Evolutionary conservation across 768 basidiomycete genomes (phyloP), one percentile per base, ranked within the genome.

Genomic region (Kwoniella mangroviensis): DNA sequence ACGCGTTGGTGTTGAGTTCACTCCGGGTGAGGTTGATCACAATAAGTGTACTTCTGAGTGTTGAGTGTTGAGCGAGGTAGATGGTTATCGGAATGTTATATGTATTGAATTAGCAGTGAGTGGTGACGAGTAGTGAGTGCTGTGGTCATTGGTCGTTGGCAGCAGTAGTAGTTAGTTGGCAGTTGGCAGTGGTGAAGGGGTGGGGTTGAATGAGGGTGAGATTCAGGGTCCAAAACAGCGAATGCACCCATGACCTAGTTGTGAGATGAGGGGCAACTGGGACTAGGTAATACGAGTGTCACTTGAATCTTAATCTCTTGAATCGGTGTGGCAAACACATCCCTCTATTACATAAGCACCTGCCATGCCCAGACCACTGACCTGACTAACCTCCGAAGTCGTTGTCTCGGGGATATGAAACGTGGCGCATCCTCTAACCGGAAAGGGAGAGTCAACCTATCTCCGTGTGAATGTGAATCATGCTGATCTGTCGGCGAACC

Each of bases 221-320:
- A 60, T 60, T 60, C 58, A 60, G 58, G 58, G 58, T 60, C 22
- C 24, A 42, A 22, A 45, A 42, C 43, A 19, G 15, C 22, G 15
- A 60, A 43, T 60, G 58, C 28, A 41, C 58, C 34, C 40, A 15
- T 41, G 58, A 42, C 28, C 21, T 17, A 60, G 6, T 13, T 7
- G 40, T 42, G 21, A 42, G 40, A 60, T 60, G 58, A 60, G 58
- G 58, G 58, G 58, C 58, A 41, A 24, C n/a, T 2, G 22, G 4
- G 34, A 21, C n/a, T 2, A 54, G 4, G 34, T 9, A 11, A 13
- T 21, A 54, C n/a, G 49, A 51, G 15, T 51, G 21, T 54, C 45
- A 49, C 45, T 49, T 19, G 45, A 15, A 49, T 19, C 19, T 19
- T 49, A 49, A 13, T 4, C 45, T 49, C 19, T 49, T 19, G 2